Conservation (phyloP, 1,284 basidiomycete species). For the Phellopilus nigrolimitatus region DNA sequence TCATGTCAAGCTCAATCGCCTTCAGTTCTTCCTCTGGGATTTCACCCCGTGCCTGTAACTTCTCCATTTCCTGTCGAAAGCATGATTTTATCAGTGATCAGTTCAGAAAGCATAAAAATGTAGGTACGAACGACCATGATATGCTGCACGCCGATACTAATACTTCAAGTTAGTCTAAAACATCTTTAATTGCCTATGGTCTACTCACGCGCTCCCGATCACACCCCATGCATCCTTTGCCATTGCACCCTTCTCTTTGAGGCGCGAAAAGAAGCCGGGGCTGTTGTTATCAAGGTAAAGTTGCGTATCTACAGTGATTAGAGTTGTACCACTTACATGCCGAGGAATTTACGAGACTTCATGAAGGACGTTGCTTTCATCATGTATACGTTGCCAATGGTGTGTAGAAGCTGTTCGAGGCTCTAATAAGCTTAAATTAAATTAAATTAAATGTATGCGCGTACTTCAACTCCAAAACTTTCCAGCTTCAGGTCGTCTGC, state of each 20-base stretch:
- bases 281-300: slow-evolving; percentile 35
- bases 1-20: slow-evolving; percentile 90
- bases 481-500: slow-evolving; percentile 97
- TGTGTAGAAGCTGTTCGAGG: slow-evolving; percentile 61
- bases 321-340: slow-evolving; percentile 53
- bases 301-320: not conserved
- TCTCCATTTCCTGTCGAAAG: slow-evolving; percentile 83
- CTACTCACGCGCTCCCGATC: slow-evolving; percentile 80
- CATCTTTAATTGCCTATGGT: not conserved
- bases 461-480: slow-evolving; percentile 98
- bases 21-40: slow-evolving; percentile 79
- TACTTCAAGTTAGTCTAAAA: not conserved
- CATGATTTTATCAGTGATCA: slow-evolving; percentile 26
- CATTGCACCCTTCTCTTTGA: slow-evolving; percentile 93
- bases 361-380: slow-evolving; percentile 91
- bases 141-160: slow-evolving; percentile 65
- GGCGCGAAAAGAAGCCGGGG: slow-evolving; percentile 87
- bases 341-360: slow-evolving; percentile 88
- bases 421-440: slow-evolving; percentile 13
- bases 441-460: slow-evolving; percentile 21
- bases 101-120: slow-evolving; percentile 2
- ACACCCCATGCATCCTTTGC: slow-evolving; percentile 95
- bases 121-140: slow-evolving; percentile 38
- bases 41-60: slow-evolving; percentile 83
- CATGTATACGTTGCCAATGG: slow-evolving; percentile 88